These are phyloP conservation scores for Striga hermonthica DNA, from an alignment of 305 asterid genomes.

Conservation along the genomic window DNA sequence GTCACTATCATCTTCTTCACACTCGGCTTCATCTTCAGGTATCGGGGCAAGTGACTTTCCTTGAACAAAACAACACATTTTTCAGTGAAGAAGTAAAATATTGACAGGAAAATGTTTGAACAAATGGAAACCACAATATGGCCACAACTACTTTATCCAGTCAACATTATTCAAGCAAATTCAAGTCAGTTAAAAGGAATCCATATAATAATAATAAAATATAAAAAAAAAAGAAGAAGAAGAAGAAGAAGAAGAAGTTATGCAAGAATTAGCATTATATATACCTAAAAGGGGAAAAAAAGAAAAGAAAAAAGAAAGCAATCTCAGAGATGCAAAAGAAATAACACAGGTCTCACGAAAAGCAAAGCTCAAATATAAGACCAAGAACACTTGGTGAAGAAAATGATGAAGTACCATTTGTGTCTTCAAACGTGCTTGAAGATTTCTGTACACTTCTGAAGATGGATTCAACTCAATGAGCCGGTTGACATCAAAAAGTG, in stretches of 20 bases:
- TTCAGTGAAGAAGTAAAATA: conserved; percentile 26
- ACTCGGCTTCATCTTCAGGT: conserved; percentile 86
- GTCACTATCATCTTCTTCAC: conserved; percentile 45
- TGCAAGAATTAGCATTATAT: not conserved
- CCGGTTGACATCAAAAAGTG: conserved; percentile 86
- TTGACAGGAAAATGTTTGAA: not conserved
- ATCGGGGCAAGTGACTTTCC: conserved; percentile 96
- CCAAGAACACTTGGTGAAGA: conserved; percentile 7
- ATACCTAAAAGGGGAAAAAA: not conserved
- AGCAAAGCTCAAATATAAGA: conserved; percentile 20
- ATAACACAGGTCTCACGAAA: not conserved
- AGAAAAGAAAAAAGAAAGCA: not conserved
- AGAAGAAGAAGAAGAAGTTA: not conserved
- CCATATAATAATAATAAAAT: too few species aligned
- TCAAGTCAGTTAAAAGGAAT: too few species aligned
- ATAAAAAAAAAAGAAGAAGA: too few species aligned
- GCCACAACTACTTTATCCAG: not conserved
- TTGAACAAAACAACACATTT: conserved; percentile 37
- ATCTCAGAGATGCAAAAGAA: not conserved
- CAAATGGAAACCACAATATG: conserved; percentile 18
- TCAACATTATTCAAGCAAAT: not conserved
- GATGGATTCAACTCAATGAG: conserved; percentile 84
- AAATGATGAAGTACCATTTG: conserved; percentile 64
- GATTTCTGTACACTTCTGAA: conserved; percentile 76
- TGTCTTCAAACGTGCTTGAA: conserved; percentile 76